Conservation (phyloP, 441 rosid species). For the Omphalea diandra region DNA sequence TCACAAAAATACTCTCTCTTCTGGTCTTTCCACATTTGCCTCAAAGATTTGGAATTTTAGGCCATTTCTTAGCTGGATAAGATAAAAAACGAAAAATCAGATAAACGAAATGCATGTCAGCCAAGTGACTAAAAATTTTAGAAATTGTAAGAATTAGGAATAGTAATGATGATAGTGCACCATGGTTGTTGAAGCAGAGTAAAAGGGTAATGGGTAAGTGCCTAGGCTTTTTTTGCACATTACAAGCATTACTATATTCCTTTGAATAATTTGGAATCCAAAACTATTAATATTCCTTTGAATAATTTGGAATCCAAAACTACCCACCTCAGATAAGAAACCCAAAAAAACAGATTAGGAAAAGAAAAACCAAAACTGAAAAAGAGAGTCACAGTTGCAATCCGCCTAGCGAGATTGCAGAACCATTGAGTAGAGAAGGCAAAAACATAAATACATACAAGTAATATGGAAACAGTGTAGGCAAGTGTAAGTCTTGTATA, state of each 20-base stretch:
- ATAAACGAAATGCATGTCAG: constrained; percentile 47
- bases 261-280: constrained; percentile 25
- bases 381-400: constrained; percentile 18
- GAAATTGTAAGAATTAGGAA: constrained; percentile 28
- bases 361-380: background rate
- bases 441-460: background rate
- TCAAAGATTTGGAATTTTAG: constrained; percentile 20
- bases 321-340: constrained; percentile 27
- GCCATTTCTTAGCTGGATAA: constrained; percentile 21
- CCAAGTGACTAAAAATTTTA: constrained; percentile 25
- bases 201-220: constrained; percentile 28
- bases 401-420: constrained; percentile 18
- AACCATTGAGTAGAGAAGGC: constrained; percentile 14
- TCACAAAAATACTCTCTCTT: constrained; percentile 33
- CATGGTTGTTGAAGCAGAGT: constrained; percentile 28
- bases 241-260: constrained; percentile 45
- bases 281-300: constrained; percentile 33
- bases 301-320: constrained; percentile 20
- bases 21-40: constrained; percentile 25
- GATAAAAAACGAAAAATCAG: constrained; percentile 19
- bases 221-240: constrained; percentile 26
- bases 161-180: constrained; percentile 28
- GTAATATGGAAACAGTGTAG: background rate
- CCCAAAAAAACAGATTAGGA: background rate
- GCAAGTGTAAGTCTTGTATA: background rate